phyloP scores from a whole-genome alignment of 2,329 filamentous ascomycete genomes.

The Clonostachys solani region DNA sequence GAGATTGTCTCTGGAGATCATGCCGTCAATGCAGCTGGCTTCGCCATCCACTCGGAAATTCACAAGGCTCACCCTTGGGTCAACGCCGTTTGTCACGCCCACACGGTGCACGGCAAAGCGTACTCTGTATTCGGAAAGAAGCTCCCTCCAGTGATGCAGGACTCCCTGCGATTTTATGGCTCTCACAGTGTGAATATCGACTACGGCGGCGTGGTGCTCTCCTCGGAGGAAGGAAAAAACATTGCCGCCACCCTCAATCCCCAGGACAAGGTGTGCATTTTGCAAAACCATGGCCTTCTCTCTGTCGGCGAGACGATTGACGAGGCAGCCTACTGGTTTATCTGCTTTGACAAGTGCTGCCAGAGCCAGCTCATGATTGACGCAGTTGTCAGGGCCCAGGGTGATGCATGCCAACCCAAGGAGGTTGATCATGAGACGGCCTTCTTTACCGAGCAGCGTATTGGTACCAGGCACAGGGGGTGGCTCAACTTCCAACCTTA shows the following conservation, averaged over 20 bases:
- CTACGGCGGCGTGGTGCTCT: constrained; percentile 44
- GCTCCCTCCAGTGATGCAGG: constrained; percentile 66
- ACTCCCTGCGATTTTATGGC: constrained; percentile 60
- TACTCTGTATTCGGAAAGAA: constrained; percentile 60
- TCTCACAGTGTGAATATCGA: constrained; percentile 63
- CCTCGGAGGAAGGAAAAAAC: constrained; percentile 57
- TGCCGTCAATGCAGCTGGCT: constrained; percentile 64
- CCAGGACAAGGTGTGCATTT: constrained; percentile 53
- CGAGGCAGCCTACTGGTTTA: constrained; percentile 68
- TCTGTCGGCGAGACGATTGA: constrained; percentile 69
- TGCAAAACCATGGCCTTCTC: constrained; percentile 67
- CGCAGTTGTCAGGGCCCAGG: constrained; percentile 47
- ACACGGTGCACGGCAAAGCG: constrained; percentile 60
- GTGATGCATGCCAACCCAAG: constrained; percentile 12
- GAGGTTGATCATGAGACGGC: constrained; percentile 30
- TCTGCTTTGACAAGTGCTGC: constrained; percentile 62
- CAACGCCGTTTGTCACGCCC: constrained; percentile 64
- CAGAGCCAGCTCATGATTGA: constrained; percentile 45
- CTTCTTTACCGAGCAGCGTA: constrained; percentile 25
- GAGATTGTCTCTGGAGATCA: constrained; percentile 49
- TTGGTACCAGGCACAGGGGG: background rate
- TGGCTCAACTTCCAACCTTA: background rate
- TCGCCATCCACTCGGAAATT: constrained; percentile 64
- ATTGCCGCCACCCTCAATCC: constrained; percentile 59
- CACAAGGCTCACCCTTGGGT: constrained; percentile 57